Conservation (phyloP, 805 yeast species). For the Suhomyces xylopsoci region DNA sequence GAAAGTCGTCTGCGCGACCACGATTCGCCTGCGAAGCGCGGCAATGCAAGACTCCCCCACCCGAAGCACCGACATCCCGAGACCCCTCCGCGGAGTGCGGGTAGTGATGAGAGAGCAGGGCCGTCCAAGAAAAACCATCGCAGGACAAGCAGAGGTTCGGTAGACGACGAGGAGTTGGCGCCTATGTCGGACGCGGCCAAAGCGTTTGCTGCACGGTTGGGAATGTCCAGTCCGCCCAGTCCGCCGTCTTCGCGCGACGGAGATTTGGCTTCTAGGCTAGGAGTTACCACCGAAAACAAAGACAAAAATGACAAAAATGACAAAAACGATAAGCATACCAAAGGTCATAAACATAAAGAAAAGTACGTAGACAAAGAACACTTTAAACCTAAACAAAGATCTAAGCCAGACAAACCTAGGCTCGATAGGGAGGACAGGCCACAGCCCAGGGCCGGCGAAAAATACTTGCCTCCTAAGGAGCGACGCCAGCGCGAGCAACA, state of each 20-base stretch:
- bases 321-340: too few species aligned
- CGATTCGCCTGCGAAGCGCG: background rate
- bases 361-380: background rate
- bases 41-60: background rate
- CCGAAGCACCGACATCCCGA: background rate
- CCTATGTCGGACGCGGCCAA: conserved; percentile 32
- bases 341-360: background rate
- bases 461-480: background rate
- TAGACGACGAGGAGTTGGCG: background rate
- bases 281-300: too few species aligned
- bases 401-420: background rate
- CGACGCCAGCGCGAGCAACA: background rate
- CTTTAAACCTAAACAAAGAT: background rate
- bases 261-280: background rate
- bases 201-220: conserved; percentile 31
- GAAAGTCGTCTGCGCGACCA: background rate
- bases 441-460: background rate
- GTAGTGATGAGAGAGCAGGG: background rate
- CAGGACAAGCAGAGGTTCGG: background rate
- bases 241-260: background rate
- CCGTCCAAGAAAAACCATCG: background rate
- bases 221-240: conserved; percentile 6
- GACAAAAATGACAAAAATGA: too few species aligned
- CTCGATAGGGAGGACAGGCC: background rate
- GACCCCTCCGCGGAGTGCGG: background rate